Evolutionary conservation across 768 basidiomycete genomes (phyloP), one percentile per base, ranked within the genome.

Genomic region (Termitomyces sp.): DNA sequence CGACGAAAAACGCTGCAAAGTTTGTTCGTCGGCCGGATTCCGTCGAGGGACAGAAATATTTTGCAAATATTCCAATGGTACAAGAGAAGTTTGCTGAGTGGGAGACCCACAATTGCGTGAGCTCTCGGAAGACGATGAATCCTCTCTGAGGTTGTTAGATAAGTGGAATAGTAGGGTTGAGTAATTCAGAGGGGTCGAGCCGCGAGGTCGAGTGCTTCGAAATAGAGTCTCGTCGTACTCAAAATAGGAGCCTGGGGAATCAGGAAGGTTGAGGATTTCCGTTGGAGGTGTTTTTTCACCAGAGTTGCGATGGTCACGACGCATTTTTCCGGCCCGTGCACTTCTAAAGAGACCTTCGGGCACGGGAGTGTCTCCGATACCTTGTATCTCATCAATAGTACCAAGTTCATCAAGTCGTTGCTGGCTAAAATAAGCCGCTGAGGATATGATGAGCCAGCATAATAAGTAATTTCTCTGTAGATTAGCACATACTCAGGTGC

Each of bases 371-470:
- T 87, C 83, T 43, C 85, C 84, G 59, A 91, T 77, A 51, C 81
- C 82, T 26, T 76, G 83, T 64, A 92, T 80, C 51, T 77, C 80
- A 69, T 90, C 88, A 51, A 92, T 82, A 38, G 87, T 90, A 61
- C 79, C 77, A 43, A 92, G 81, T 55, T 78, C 77, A 67, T 89
- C 86, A 58, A 92, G 74, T 56, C 80, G 87, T 65, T 83, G 83
- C 65, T 89, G 89, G 64, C 87, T 90, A 70, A 90, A 92, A 76
- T 92, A 92, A 48, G 90, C 90, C 59, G 90, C 90, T 92, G 66
- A 36, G 57, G 49, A 61, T 44, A 38, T 12, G 52, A 36, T 66
- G 70, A 70, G 65, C 74, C 70, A 71, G n/a, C 28, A 24, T 55
- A 22, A 47, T 33, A 18, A 16, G 53, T 24, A 16, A 68, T 62